Base-by-base conservation (phyloP, 345 rosid species). In the Melaleuca alternifolia region DNA sequence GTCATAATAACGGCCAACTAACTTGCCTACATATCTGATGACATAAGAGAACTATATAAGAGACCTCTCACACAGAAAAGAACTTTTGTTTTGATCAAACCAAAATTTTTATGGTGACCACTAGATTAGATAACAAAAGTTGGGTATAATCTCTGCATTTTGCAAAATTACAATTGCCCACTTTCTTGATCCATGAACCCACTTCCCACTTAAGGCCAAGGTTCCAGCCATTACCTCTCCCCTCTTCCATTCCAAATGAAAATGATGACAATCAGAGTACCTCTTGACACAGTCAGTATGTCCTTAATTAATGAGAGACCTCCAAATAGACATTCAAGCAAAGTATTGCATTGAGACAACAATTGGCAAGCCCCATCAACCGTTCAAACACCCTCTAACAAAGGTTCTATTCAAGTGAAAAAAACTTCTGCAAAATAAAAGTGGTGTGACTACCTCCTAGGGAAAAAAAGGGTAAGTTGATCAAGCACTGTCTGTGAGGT, bases 1-100 rank as follows among this genome's bases (percentile, higher is more conserved):
- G 89, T 97, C 96, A 79, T 97, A 94, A 89, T 95, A 97, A 87
- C 93, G 96, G 53, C 99, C 99, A 86, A 96, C 93, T 86, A 97
- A 94, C 91, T 92, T 97, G 82, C 99, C 99, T 59, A 91, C 94
- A 88, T 89, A 96, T 86, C 99, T 97, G 90, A 82, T 54, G 85
- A 75, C 28, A 30, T 15, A 23, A 83, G 48, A 52, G 50, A 83
- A 51, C 30, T 8, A 82, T 4, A 51, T 18, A 11, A 83, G 54
- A 52, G 28, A 46, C 24, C 44, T 28, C 41, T 83, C 2, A 48
- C 82, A 83, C 33, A 30, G 7, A 37, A 37, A 71, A 37, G 12
- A 71, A 71, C 81, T 37, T 71, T 71, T 37, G 7, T 23, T 71
- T 71, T 71, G 20, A 71, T 33, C 18, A 71, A 20, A 71, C 44